Evolutionary conservation across 257 asterid genomes (phyloP), one percentile per base, ranked within the genome.

Genomic region (Hygrophila difformis): DNA sequence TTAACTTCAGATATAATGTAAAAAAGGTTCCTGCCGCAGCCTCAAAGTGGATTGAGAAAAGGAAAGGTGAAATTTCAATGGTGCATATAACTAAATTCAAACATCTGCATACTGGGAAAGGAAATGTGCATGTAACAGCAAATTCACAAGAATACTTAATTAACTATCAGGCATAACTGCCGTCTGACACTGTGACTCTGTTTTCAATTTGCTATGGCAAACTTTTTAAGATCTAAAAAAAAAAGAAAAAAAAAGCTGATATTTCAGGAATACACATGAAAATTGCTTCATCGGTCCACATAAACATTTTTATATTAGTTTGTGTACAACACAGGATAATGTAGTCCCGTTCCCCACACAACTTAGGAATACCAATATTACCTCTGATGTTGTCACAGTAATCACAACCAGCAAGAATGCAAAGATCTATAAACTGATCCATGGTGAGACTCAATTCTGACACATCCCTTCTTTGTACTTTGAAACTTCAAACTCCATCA

Each of bases 381-480:
- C 99, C 99, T 74, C 79, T 78, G 46, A 91, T 91, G 73, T 87
- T 86, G 41, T 91, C 96, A 53, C 99, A 91, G 49, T 91, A 91
- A 76, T 91, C 98, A 39, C 96, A 86, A 28, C 99, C 98, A 62
- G 84, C 80, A 14, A 91, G 88, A 71, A 91, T 86, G 77, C 99
- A 86, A 53, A 91, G 78, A 74, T 91, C 94, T 40, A 82, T 91
- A 59, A 91, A 91, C 57, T 91, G 99, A 77, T 91, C 99, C 96
- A 91, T 86, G 39, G 87, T 73, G 59, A 91, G 88, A 56, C 69
- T 58, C 56, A 91, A 71, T 65, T 71, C 96, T 73, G 80, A 96
- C 74, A 91, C 62, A 55, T 80, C 89, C 99, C n/a, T n/a, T n/a
- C n/a, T n/a, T n/a, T 82, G 68, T 22, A 64, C 96, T 82, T 82